These are phyloP conservation scores for Nitzschia inconspicua DNA, from an alignment of 108 stramenopile species.

Conservation along the genomic window DNA sequence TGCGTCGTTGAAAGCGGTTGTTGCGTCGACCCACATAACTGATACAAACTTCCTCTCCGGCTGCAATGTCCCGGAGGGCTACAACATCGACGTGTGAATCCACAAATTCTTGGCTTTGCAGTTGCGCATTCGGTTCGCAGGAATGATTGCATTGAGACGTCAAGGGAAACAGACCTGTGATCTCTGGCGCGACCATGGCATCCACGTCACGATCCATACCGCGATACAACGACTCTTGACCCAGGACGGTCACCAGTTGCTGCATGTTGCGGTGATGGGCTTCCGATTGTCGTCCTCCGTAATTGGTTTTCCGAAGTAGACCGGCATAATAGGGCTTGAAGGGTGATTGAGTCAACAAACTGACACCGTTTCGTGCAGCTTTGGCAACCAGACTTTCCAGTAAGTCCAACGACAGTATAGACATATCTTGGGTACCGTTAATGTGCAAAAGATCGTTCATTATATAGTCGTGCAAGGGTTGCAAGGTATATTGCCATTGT, in stretches of 20 bases:
- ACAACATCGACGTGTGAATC: constrained; percentile 56
- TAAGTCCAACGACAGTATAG: constrained; percentile 15
- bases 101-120: constrained; percentile 40
- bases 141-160: constrained; percentile 52
- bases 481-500: constrained; percentile 17
- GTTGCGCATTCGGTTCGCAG: constrained; percentile 42
- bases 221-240: constrained; percentile 20
- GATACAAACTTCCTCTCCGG: constrained; percentile 57
- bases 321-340: constrained; percentile 38
- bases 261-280: constrained; percentile 17
- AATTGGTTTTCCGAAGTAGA: constrained; percentile 17
- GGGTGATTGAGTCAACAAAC: constrained; percentile 30
- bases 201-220: constrained; percentile 44
- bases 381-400: constrained; percentile 21
- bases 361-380: constrained; percentile 38
- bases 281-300: constrained; percentile 20
- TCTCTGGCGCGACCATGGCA: constrained; percentile 5
- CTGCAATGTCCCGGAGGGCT: constrained; percentile 30
- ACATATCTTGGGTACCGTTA: no score
- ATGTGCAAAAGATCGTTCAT: no score
- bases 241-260: constrained; percentile 29
- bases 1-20: constrained; percentile 11
- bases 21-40: constrained; percentile 38
- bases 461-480: constrained; percentile 14
- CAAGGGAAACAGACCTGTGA: constrained; percentile 38